Conservation (phyloP, 2,329 filamentous ascomycete genomes). For the Apiospora phragmitis region DNA sequence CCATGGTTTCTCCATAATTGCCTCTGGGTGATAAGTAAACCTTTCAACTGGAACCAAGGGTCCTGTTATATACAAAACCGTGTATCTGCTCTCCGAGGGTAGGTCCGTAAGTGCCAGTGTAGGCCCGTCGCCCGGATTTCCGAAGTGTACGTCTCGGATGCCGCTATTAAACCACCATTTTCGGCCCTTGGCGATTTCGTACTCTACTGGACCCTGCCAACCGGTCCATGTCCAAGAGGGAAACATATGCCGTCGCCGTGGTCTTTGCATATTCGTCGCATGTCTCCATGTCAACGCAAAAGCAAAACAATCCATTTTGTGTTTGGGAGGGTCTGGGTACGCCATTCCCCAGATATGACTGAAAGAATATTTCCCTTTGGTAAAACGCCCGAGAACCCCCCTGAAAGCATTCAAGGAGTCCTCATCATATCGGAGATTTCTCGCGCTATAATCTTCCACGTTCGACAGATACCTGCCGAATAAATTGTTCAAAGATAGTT, state of each 20-base stretch:
- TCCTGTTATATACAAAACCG: not conserved
- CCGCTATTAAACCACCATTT: not conserved
- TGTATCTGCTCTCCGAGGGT: not conserved
- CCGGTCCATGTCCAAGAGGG: conserved; percentile 4
- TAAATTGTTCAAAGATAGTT: not conserved
- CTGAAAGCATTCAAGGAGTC: not conserved
- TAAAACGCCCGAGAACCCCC: not conserved
- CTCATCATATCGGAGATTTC: not conserved
- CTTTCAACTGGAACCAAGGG: not conserved
- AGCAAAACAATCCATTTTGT: not conserved
- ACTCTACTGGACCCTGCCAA: not conserved
- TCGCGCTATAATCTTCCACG: not conserved
- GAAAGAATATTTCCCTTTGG: too few relatives aligned
- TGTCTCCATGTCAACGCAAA: not conserved
- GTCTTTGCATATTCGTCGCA: not conserved
- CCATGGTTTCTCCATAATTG: not conserved
- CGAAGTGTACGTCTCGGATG: not conserved
- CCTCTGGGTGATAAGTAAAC: not conserved
- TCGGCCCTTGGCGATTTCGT: not conserved
- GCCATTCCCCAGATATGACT: not conserved
- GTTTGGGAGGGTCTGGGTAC: not conserved
- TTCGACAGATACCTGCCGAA: not conserved
- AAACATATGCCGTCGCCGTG: not conserved
- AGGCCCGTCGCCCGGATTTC: too few relatives aligned
- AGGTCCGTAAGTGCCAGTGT: not conserved